Conservation (phyloP, 805 yeast genomes). For the Lachancea kluyveri region DNA sequence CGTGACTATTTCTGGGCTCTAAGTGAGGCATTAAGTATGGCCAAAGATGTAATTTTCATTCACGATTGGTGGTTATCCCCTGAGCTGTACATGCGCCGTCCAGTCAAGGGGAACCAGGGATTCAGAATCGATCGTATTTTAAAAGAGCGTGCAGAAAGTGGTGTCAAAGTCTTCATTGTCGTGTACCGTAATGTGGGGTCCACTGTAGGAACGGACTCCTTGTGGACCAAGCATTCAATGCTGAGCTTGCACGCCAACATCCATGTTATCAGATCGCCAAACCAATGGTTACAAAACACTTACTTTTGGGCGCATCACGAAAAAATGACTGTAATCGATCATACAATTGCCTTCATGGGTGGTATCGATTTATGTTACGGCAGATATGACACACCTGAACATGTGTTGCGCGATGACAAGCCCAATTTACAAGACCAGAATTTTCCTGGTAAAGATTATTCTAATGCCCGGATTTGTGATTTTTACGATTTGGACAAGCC, state of each 20-base stretch:
- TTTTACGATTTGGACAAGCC: constrained; percentile 78
- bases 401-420: constrained; percentile 75
- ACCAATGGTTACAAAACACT: constrained; percentile 87
- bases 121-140: constrained; percentile 87
- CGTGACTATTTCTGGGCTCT: constrained; percentile 97
- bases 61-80: constrained; percentile 99
- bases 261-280: constrained; percentile 90
- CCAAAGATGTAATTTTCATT: constrained; percentile 85
- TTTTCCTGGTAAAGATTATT: constrained; percentile 96
- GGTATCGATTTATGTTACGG: constrained; percentile 96
- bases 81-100: constrained; percentile 85
- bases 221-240: constrained; percentile 90
- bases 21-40: constrained; percentile 86
- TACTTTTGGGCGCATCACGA: constrained; percentile 99
- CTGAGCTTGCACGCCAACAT: constrained; percentile 80
- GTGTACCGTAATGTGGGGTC: constrained; percentile 91
- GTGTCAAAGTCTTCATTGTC: constrained; percentile 88
- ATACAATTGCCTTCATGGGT: constrained; percentile 84
- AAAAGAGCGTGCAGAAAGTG: constrained; percentile 86
- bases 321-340: constrained; percentile 80
- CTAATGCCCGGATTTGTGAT: constrained; percentile 91
- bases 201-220: constrained; percentile 88
- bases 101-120: constrained; percentile 91
- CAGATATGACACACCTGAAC: constrained; percentile 94
- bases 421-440: constrained; percentile 44